A percentile compares a stretch with the other conserved stretches of the same genome.
Evolutionary conservation across 495 filamentous ascomycete genomes (phyloP).

Genomic region (Aspergillus sclerotioniger): DNA sequence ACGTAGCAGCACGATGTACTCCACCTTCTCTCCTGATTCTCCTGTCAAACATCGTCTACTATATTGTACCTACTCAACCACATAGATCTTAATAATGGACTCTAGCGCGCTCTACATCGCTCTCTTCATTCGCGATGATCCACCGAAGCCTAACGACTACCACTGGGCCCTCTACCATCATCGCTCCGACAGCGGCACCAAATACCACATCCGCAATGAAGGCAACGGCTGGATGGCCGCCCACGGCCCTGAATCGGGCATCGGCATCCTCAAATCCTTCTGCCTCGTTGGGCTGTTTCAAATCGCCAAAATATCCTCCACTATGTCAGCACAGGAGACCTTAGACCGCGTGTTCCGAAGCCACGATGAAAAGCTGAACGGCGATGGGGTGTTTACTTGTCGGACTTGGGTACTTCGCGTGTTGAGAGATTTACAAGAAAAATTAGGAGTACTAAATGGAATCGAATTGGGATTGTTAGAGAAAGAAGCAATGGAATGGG

Average conservation of each 20-base stretch:
- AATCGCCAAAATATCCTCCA: slow-evolving; percentile 10
- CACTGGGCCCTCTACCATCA: slow-evolving; percentile 26
- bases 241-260: slow-evolving; percentile 8
- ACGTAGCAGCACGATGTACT: too few relatives aligned
- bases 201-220: slow-evolving; percentile 21
- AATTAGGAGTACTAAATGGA: not conserved
- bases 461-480: slow-evolving; percentile 4
- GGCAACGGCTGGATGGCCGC: slow-evolving; percentile 16
- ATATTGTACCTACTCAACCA: not conserved
- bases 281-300: slow-evolving; percentile 21
- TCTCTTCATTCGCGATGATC: slow-evolving; percentile 16
- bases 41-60: not conserved
- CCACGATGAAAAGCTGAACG: slow-evolving; percentile 6
- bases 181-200: slow-evolving; percentile 8
- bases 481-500: slow-evolving; percentile 7
- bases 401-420: slow-evolving; percentile 12
- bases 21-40: not conserved
- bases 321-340: not conserved
- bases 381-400: slow-evolving; percentile 2
- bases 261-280: slow-evolving; percentile 13
- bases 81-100: not conserved
- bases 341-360: slow-evolving; percentile 5
- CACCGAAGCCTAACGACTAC: slow-evolving; percentile 21
- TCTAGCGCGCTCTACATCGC: slow-evolving; percentile 17
- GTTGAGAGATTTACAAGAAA: not conserved